A percentile compares a stretch with the other conserved stretches of the same genome.
These are phyloP conservation scores for Macrocybe gigantea DNA, from an alignment of 768 basidiomycete genomes.

Conservation along the genomic window DNA sequence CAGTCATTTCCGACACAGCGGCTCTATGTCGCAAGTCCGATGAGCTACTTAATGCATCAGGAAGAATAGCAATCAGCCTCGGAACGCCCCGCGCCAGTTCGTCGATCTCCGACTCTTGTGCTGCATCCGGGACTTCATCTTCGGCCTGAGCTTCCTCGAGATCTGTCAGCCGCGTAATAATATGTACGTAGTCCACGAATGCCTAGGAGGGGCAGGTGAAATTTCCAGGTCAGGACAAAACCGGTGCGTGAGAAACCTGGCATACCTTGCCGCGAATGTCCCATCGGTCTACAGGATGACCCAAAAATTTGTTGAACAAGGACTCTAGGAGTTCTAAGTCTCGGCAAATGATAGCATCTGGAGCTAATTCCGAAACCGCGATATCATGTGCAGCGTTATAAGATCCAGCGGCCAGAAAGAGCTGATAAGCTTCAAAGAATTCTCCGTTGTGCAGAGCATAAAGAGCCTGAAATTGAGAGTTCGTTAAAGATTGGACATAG, in stretches of 20 bases:
- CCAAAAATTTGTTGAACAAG: conserved; percentile 65
- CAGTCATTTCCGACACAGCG: conserved; percentile 69
- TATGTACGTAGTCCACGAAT: conserved; percentile 67
- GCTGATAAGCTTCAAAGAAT: conserved; percentile 69
- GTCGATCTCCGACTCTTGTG: conserved; percentile 50
- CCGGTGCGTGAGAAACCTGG: conserved; percentile 5
- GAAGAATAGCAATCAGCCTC: conserved; percentile 59
- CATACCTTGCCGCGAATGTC: conserved; percentile 75
- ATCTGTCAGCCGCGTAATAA: conserved; percentile 54
- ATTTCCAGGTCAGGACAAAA: neutral
- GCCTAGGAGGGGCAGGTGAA: conserved; percentile 30
- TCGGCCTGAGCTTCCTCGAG: conserved; percentile 40
- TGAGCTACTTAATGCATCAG: conserved; percentile 57
- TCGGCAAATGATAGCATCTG: conserved; percentile 74
- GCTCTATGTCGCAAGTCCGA: conserved; percentile 61
- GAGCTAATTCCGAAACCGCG: conserved; percentile 80
- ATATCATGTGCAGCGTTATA: conserved; percentile 77
- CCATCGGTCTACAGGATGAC: conserved; percentile 67
- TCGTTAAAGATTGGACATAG: neutral
- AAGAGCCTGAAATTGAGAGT: conserved; percentile 45
- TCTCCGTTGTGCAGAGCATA: conserved; percentile 56
- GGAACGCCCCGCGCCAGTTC: conserved; percentile 55
- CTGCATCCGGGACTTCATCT: conserved; percentile 37
- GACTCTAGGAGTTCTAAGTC: conserved; percentile 57
- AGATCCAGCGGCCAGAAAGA: conserved; percentile 64